Base-by-base conservation (phyloP, 352 stramenopile genomes). In the Pythium plurisporium region DNA sequence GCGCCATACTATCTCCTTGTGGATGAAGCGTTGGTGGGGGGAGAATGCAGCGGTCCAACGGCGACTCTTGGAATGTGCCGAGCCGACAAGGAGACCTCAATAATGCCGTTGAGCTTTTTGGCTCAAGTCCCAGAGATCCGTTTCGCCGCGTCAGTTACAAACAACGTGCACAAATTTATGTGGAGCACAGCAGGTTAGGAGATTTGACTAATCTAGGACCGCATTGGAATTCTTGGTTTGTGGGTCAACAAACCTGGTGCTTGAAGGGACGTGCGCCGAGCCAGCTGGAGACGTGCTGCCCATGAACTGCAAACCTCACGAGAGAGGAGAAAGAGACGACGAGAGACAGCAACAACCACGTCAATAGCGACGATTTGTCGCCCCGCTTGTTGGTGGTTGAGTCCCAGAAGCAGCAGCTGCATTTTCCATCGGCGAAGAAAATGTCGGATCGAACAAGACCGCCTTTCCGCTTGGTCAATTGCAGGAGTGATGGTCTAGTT, bases 1-100 rank as follows among this genome's bases (percentile, higher is more conserved):
- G 76, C 15, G 81, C 70, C 81, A 91, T 91, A 2, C 1, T 45
- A n/a, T n/a, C n/a, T n/a, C n/a, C n/a, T n/a, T n/a, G n/a, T 38
- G 15, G 11, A 10, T 19, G 31, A 10, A 29, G 14, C 15, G 33
- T 25, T 45, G 22, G 0, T 37, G 46, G 1, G 22, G 1, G 6
- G 9, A 1, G 0, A 44, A 19, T 36, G n/a, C 9, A 22, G 23
- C 17, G 1, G 30, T 8, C 27, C 15, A 23, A 12, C 7, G 37
- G 36, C 30, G 48, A 59, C 52, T 59, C 52, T 59, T 59, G 27
- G 30, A 58, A 59, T 64, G 47, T 33, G 15, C 19, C 33, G 33
- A 15, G 15, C 10, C 9, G 15, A 38, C 9, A 38, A 10, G 9
- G 15, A 38, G 10, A 38, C 15, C 33, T 15, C 33, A 38, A 38